Percentiles rank a stretch among this genome's conserved stretches.
Evolutionary conservation across 495 filamentous ascomycete species (phyloP).

Genomic region (Podospora comata): DNA sequence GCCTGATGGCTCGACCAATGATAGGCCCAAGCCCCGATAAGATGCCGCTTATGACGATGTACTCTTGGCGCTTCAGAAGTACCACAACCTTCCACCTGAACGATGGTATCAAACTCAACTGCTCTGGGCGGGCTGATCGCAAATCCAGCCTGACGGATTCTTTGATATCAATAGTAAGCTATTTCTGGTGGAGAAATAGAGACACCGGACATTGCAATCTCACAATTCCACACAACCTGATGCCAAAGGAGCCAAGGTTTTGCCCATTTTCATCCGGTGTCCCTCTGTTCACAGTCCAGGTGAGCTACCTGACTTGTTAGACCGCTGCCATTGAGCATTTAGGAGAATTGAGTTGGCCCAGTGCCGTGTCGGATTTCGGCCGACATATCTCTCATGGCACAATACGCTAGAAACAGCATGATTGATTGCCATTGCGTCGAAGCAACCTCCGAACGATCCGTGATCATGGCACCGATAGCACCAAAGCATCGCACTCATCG

Average conservation of each 20-base stretch:
- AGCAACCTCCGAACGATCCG: background rate
- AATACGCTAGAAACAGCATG: background rate
- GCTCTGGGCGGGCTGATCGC: conserved; percentile 6
- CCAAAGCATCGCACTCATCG: background rate
- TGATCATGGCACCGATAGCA: background rate
- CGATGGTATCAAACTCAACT: background rate
- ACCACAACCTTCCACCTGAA: conserved; percentile 4
- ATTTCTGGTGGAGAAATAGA: background rate
- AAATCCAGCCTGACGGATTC: conserved; percentile 12
- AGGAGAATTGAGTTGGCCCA: background rate
- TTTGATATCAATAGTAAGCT: background rate
- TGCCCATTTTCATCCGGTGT: background rate
- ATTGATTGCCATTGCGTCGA: background rate
- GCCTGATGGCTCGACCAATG: conserved; percentile 19
- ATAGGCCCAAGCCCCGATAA: conserved; percentile 21
- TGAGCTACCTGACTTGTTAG: background rate
- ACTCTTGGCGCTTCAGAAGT: conserved; percentile 23
- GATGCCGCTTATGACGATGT: conserved; percentile 12
- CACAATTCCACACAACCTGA: background rate
- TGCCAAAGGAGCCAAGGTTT: background rate
- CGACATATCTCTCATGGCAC: background rate
- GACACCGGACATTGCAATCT: background rate
- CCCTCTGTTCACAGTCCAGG: background rate
- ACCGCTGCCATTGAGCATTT: background rate
- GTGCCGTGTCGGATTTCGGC: background rate